Evolutionary conservation across 441 rosid species (phyloP), one percentile per base, ranked within the genome.

Genomic region (Iberis amara): DNA sequence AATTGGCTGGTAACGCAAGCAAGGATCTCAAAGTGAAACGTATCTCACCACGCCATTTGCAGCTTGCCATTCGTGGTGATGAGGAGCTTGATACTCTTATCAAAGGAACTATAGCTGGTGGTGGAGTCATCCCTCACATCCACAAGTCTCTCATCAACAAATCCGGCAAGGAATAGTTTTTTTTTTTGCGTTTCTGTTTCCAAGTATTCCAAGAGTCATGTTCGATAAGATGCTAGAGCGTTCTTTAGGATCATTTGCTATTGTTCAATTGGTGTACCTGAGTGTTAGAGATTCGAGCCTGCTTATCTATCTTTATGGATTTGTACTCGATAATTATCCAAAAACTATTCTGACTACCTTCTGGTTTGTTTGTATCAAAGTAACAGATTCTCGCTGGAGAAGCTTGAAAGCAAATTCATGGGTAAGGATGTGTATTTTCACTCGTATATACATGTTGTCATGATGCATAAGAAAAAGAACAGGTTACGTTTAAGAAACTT

Each of bases 121-220:
- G 86, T 12, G 84, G 85, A 36, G 85, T 86, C 44, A 79, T 81
- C 47, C 88, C 88, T 3, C 95, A 83, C 66, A 77, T 86, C 64
- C 88, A 79, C 80, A 79, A 81, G 72, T 79, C 91, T 7, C 88
- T 86, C 39, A 78, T 85, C 74, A 82, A 86, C 75, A 83, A 86
- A 62, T 74, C 86, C 21, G 52, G 75, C 55, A 72, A 81, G 63
- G 91, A 82, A 12, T 81, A 57, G 21, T 14, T 2, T 18, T 7
- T 3, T 33, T 33, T 7, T 8, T 40, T 18, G 52, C 10, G 13
- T 47, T 43, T 7, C 40, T 56, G 33, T 48, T 64, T 49, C 39
- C 33, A 39, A 53, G 36, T 53, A 0, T 55, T 54, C 37, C 21
- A 1, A 30, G 35, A 43, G 52, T 57, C 14, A 35, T 65, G 70